Evolutionary conservation across 1,139 yeast genomes (phyloP), one percentile per base, ranked within the genome.

Genomic region (Suhomyces choctaworum): DNA sequence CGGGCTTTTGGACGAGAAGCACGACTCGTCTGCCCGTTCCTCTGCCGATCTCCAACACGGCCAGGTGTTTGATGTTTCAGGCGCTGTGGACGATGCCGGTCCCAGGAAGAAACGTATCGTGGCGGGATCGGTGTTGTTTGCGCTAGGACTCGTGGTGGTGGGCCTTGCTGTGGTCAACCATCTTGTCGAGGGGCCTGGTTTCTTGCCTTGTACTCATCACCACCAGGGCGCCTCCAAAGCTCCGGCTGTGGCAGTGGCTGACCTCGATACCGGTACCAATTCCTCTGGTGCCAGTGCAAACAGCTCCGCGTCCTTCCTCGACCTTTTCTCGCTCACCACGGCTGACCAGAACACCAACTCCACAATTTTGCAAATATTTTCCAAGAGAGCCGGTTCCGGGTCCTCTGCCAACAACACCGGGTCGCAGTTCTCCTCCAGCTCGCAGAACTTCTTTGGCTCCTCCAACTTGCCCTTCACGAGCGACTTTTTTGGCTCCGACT

Each of bases 371-470:
- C 12, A 16, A 14, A 15, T 28, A 21, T 28, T 28, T 9, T 13
- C 26, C 31, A 28, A 33, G 27, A 31, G 25, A 32, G 16, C 29
- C 15, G 32, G n/a, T 14, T 10, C 28, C 15, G 11, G 28, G 7
- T 7, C 25, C 25, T 12, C 24, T 4, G 19, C 31, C 8, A 15
- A 9, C 46, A 55, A 10, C 46, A 50, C 12, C n/a, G n/a, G n/a
- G n/a, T n/a, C n/a, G n/a, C 48, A 55, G n/a, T 37, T 39, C 7
- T 29, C 36, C 22, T 22, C 36, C 9, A 28, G 31, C 27, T 30
- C 30, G n/a, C n/a, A n/a, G n/a, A n/a, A n/a, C n/a, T n/a, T n/a
- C 15, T 20, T 23, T 15, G 14, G 27, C 16, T 13, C 37, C 2
- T 17, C 36, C 16, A 22, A 30, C 12, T 30, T 39, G 14, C 4